Base-by-base conservation (phyloP, 441 rosid genomes). In the Erodium trifolium region DNA sequence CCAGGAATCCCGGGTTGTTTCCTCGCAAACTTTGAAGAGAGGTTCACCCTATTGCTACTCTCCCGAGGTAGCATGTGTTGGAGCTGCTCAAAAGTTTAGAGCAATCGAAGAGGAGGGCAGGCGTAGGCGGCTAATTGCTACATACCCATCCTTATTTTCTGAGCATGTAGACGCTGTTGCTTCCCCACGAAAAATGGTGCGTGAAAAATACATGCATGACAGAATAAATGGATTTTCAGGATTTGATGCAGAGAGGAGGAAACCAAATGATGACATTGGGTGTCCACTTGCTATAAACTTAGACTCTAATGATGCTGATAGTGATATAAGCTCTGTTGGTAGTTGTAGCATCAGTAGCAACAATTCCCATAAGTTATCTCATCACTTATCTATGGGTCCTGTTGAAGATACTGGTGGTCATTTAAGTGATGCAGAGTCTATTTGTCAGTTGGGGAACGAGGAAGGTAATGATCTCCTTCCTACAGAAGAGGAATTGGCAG, bases 361-460 rank as follows among this genome's bases (percentile, higher is more conserved):
- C 67, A 71, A 67, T 65, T 67, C 51, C 65, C 53, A 45, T 74
- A 77, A 49, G 71, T 73, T 71, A 43, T 72, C 69, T 49, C 71
- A 14, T 69, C 69, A 16, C 59, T 45, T 72, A 68, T 75, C 75
- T 57, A 62, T 73, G 35, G 68, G 68, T 73, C 82, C 77, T 69
- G 12, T 64, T 5, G 81, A 71, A 72, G 78, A 69, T 13, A 69
- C 65, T 35, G 68, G 70, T 34, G 62, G 75, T 71, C 63, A 70
- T 73, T 67, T 65, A 12, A 83, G 89, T 65, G 86, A 85, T 73
- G 82, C 91, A 57, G 87, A 83, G 77, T 87, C 91, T 41, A 78
- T 68, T 45, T 82, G 80, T 69, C 73, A 65, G 18, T 71, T 66
- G 74, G 67, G 55, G 68, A 69, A 74, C 18, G 75, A 70, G 67